Evolutionary conservation across 2,329 filamentous ascomycete species (phyloP).

Genomic region (Pyricularia pennisetigena): DNA sequence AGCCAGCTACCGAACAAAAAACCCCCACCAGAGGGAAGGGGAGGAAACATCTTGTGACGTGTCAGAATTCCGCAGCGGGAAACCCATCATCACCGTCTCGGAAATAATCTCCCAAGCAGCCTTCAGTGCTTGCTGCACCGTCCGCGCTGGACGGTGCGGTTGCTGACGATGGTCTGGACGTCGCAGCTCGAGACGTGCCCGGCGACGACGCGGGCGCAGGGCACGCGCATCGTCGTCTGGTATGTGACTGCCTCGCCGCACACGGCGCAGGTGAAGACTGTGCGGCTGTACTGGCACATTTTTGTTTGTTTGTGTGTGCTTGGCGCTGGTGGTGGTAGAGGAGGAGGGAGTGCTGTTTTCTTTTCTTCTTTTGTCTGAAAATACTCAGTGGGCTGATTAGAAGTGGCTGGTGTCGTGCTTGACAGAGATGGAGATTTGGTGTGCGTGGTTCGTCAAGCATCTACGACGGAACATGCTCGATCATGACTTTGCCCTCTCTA

Average conservation of each 20-base stretch:
- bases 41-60: too few species aligned
- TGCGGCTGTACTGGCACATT: background rate
- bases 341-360: background rate
- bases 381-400: too few species aligned
- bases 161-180: background rate
- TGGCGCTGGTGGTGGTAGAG: background rate
- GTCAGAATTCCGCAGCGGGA: too few species aligned
- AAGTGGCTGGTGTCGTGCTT: too few species aligned
- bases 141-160: background rate
- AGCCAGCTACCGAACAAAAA: too few species aligned
- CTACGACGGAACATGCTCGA: too few species aligned
- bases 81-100: too few species aligned
- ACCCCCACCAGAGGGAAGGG: too few species aligned
- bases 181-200: background rate
- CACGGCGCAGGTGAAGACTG: background rate
- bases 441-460: too few species aligned
- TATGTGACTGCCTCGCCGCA: background rate
- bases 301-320: background rate
- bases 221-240: background rate
- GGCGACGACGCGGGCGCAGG: background rate
- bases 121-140: background rate
- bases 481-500: background rate
- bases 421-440: too few species aligned
- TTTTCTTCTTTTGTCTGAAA: background rate
- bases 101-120: background rate